Evolutionary conservation across 2,329 filamentous ascomycete species (phyloP).

Genomic region (Fusarium sp.): DNA sequence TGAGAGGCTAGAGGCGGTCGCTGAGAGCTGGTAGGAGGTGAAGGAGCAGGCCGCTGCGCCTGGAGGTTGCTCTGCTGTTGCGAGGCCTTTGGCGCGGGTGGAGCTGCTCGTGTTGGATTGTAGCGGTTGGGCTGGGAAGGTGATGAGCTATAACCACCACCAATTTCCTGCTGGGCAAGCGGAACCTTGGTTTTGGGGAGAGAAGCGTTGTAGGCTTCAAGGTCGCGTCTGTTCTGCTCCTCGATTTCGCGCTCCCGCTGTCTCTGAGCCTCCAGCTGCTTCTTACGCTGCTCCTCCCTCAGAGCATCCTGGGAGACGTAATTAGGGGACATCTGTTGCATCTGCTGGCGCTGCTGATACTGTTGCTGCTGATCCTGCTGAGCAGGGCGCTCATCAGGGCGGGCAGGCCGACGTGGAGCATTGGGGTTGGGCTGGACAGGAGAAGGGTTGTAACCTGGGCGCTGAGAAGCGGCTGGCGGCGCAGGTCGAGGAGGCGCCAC

Average conservation of each 20-base stretch:
- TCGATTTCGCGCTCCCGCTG: slow-evolving; percentile 62
- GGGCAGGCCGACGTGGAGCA: slow-evolving; percentile 56
- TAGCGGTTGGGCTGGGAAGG: slow-evolving; percentile 71
- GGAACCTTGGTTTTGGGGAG: slow-evolving; percentile 83
- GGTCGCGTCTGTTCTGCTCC: slow-evolving; percentile 76
- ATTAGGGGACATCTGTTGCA: slow-evolving; percentile 64
- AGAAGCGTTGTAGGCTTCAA: slow-evolving; percentile 89
- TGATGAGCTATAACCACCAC: slow-evolving; percentile 63
- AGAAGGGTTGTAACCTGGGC: slow-evolving; percentile 52
- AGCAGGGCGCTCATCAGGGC: slow-evolving; percentile 49
- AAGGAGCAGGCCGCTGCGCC: slow-evolving; percentile 86
- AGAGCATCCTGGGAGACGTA: slow-evolving; percentile 61
- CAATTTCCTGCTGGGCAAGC: slow-evolving; percentile 89
- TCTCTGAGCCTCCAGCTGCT: slow-evolving; percentile 68
- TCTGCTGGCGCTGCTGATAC: slow-evolving; percentile 65
- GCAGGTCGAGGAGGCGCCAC: slow-evolving; percentile 76
- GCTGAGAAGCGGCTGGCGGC: slow-evolving; percentile 57
- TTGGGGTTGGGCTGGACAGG: slow-evolving; percentile 50
- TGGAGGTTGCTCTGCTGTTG: slow-evolving; percentile 65
- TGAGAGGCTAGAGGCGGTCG: slow-evolving; percentile 62
- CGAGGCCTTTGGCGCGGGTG: slow-evolving; percentile 74
- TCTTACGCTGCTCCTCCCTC: slow-evolving; percentile 68
- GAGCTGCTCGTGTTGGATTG: slow-evolving; percentile 85
- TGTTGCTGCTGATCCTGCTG: slow-evolving; percentile 58
- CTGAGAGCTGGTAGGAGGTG: slow-evolving; percentile 57